Conservation (phyloP, 2,329 filamentous ascomycete genomes). For the Colletotrichum gloeosporioides region DNA sequence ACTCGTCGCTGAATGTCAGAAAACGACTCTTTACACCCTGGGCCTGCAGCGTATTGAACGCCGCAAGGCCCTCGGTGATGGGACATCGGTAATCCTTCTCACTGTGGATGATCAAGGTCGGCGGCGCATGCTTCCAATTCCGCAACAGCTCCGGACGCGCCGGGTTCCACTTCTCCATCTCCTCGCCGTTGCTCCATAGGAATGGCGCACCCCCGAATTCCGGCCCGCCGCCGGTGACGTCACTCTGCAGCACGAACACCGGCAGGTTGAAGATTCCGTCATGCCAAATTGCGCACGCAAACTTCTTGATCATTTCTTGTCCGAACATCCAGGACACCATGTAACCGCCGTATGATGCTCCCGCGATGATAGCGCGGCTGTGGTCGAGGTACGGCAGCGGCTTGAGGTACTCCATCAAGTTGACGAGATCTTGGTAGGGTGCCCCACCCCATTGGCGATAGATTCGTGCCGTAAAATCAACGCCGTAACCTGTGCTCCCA, state of each 20-base stretch:
- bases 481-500: slow-evolving; percentile 62
- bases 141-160: slow-evolving; percentile 48
- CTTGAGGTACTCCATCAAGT: slow-evolving; percentile 57
- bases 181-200: slow-evolving; percentile 49
- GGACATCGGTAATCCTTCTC: slow-evolving; percentile 68
- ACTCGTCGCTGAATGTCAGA: slow-evolving; percentile 76
- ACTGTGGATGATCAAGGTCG: slow-evolving; percentile 76
- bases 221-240: slow-evolving; percentile 28
- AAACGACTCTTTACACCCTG: slow-evolving; percentile 72
- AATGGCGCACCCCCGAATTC: slow-evolving; percentile 46
- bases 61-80: slow-evolving; percentile 62
- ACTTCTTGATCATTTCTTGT: slow-evolving; percentile 53
- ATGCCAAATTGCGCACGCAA: slow-evolving; percentile 48
- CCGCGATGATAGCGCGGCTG: slow-evolving; percentile 55
- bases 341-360: slow-evolving; percentile 63
- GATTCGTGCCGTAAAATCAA: slow-evolving; percentile 43
- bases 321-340: slow-evolving; percentile 66
- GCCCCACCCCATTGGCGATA: slow-evolving; percentile 57
- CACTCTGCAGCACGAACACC: slow-evolving; percentile 30
- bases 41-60: slow-evolving; percentile 75
- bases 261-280: slow-evolving; percentile 47
- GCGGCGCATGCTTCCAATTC: slow-evolving; percentile 66
- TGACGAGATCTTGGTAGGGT: slow-evolving; percentile 61
- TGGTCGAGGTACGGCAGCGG: slow-evolving; percentile 59
- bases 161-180: slow-evolving; percentile 58